A percentile compares a stretch with the other conserved stretches of the same genome.
phyloP scores from a whole-genome alignment of 2,329 filamentous ascomycete species.

The Uncinocarpus reesii region DNA sequence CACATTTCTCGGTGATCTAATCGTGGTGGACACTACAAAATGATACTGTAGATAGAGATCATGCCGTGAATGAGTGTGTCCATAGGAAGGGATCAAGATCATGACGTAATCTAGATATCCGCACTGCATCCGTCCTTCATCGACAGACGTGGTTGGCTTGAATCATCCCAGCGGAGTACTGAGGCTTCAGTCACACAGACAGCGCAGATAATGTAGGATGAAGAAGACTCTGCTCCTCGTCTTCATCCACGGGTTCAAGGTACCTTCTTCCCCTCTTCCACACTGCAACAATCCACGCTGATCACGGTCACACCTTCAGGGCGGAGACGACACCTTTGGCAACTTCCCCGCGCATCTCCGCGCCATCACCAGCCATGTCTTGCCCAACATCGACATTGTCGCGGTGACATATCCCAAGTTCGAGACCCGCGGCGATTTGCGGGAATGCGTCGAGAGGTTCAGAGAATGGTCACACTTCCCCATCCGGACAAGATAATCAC shows the following conservation, averaged over 20 bases:
- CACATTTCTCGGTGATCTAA: too few relatives aligned
- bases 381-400: constrained; percentile 35
- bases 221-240: constrained; percentile 39
- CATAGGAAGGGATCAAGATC: too few relatives aligned
- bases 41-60: too few relatives aligned
- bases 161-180: not conserved
- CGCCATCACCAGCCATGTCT: constrained; percentile 33
- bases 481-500: not conserved
- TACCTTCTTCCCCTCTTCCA: constrained; percentile 18
- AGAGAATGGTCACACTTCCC: constrained; percentile 37
- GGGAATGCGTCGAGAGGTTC: constrained; percentile 37
- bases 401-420: constrained; percentile 41
- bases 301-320: constrained; percentile 27
- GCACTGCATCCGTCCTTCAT: not conserved
- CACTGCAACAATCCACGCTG: not conserved
- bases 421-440: constrained; percentile 41
- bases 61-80: too few relatives aligned
- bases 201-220: constrained; percentile 25
- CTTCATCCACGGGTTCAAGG: constrained; percentile 43
- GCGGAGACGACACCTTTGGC: constrained; percentile 41
- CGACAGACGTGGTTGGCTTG: not conserved
- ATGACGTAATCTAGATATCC: too few relatives aligned
- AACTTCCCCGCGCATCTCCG: constrained; percentile 38
- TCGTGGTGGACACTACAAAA: too few relatives aligned
- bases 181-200: not conserved